A percentile compares a stretch with the other conserved stretches of the same genome.
phyloP scores from a whole-genome alignment of 805 yeast genomes.

The Maudiozyma barnettii region DNA sequence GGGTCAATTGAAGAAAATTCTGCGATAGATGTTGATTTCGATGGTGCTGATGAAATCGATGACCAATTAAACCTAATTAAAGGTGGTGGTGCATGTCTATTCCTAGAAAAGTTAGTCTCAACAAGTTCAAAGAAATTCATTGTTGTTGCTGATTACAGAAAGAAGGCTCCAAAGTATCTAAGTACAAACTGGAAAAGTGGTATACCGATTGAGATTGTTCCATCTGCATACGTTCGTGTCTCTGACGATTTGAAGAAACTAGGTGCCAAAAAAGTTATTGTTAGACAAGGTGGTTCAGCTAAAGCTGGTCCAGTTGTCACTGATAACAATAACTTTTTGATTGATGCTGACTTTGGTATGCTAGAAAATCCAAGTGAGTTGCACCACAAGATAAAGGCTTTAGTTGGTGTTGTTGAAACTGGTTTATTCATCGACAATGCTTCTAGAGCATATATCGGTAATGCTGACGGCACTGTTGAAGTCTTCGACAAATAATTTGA shows the following conservation, averaged over 20 bases:
- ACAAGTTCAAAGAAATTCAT: constrained; percentile 65
- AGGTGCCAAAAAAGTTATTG: constrained; percentile 47
- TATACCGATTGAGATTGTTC: constrained; percentile 92
- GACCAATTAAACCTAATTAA: constrained; percentile 72
- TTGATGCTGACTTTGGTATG: constrained; percentile 88
- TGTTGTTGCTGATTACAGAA: constrained; percentile 87
- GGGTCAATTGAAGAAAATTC: constrained; percentile 82
- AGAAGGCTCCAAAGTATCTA: constrained; percentile 54
- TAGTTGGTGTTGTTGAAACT: constrained; percentile 94
- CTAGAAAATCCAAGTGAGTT: constrained; percentile 44
- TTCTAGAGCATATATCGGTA: constrained; percentile 80
- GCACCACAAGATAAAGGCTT: constrained; percentile 55
- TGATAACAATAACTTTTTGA: constrained; percentile 86
- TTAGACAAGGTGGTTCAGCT: constrained; percentile 80
- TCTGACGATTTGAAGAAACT: constrained; percentile 43
- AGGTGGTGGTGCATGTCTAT: constrained; percentile 97
- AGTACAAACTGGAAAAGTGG: constrained; percentile 85
- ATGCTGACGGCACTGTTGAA: constrained; percentile 56
- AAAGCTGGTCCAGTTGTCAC: constrained; percentile 97
- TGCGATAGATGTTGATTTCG: constrained; percentile 83
- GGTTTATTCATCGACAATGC: constrained; percentile 75
- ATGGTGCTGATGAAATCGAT: constrained; percentile 98
- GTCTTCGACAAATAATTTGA: constrained; percentile 19
- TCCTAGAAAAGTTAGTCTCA: constrained; percentile 94
- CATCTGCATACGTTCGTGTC: constrained; percentile 75